These are phyloP conservation scores for Coniochaeta hoffmannii DNA, from an alignment of 2,329 filamentous ascomycete species.

Conservation along the genomic window DNA sequence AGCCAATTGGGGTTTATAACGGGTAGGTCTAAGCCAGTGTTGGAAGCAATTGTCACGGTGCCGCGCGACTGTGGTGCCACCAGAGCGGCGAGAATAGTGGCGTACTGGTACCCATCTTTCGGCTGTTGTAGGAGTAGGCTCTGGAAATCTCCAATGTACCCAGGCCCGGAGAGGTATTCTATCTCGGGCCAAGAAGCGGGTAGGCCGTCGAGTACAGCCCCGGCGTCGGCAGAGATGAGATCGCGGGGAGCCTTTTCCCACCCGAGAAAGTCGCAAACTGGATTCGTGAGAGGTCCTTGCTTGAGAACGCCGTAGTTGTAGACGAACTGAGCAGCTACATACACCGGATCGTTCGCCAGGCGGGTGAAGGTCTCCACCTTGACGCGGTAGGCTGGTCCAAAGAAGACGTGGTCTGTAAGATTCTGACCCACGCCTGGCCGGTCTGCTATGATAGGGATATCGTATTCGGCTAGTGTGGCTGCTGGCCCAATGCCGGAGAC, in stretches of 20 bases:
- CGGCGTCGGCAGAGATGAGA: too few relatives aligned
- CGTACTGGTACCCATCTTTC: too few relatives aligned
- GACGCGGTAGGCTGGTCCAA: conserved; percentile 13
- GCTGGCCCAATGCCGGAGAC: conserved; percentile 43
- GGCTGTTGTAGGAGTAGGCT: too few relatives aligned
- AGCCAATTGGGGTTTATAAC: conserved; percentile 27
- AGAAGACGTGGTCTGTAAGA: conserved; percentile 6
- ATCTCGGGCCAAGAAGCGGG: too few relatives aligned
- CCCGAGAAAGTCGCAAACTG: conserved; percentile 13
- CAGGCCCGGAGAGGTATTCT: conserved; percentile 20
- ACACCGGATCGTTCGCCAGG: background rate
- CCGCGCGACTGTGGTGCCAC: conserved; percentile 3
- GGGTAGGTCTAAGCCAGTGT: conserved; percentile 14
- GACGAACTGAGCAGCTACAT: background rate
- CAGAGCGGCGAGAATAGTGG: background rate
- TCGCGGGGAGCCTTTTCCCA: conserved; percentile 12
- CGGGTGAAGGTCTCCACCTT: conserved; percentile 30
- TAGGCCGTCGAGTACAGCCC: too few relatives aligned
- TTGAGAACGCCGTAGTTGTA: background rate
- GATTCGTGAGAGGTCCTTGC: conserved; percentile 13
- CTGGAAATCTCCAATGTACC: too few relatives aligned
- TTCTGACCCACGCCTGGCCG: conserved; percentile 2
- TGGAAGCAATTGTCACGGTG: conserved; percentile 14
- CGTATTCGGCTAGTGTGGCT: conserved; percentile 6
- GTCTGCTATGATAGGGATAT: conserved; percentile 6